phyloP scores from a whole-genome alignment of 495 filamentous ascomycete genomes.

The Aspergillus panamensis region DNA sequence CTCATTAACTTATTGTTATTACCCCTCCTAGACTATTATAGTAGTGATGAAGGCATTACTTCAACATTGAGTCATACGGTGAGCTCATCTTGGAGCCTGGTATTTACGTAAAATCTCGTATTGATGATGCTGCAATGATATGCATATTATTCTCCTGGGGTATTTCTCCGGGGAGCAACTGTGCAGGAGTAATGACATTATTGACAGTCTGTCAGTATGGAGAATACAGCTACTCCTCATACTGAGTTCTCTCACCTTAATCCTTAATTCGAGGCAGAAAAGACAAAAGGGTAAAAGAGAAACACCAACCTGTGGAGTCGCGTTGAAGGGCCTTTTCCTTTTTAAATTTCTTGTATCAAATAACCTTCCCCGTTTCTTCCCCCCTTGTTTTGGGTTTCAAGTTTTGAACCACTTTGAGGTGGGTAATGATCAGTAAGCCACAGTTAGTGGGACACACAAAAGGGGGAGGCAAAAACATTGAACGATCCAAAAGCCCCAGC shows the following conservation, averaged over 20 bases:
- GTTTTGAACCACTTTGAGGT: background rate
- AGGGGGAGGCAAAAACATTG: conserved; percentile 18
- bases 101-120: background rate
- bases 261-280: background rate
- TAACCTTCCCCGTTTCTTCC: background rate
- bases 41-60: no score
- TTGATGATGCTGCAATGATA: background rate
- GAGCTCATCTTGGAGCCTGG: background rate
- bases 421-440: conserved; percentile 15
- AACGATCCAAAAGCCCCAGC: conserved; percentile 2
- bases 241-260: no score
- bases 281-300: background rate
- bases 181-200: no score
- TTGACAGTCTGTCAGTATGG: no score
- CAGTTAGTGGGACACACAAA: conserved; percentile 20
- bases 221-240: no score
- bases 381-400: conserved; percentile 7
- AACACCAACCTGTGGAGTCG: conserved; percentile 1
- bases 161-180: background rate
- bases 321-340: background rate
- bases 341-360: background rate
- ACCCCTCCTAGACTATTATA: no score
- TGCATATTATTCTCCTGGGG: no score
- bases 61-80: background rate
- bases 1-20: no score